Base-by-base conservation (phyloP, 768 basidiomycete species). In the Boletus rufocinnamomeus region DNA sequence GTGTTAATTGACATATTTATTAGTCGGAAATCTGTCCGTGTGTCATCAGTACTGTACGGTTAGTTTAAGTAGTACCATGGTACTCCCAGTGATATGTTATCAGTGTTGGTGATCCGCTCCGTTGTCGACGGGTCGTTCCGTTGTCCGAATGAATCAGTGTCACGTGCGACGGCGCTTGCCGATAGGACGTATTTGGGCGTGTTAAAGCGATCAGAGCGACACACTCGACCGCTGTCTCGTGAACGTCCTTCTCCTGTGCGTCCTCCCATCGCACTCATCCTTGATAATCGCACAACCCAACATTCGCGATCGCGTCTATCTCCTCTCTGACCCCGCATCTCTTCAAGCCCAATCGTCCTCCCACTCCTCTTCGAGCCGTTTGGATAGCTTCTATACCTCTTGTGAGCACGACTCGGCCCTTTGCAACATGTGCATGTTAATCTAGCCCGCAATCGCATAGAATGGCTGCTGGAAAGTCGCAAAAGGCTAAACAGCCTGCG, bases 91-190 rank as follows among this genome's bases (percentile, higher is more conserved):
- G 4, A 27, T 27, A 27, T 27, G 27, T 28, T 47, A 50, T 55
- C 51, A 57, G 62, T n/a, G 52, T 32, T 17, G 56, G 48, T 21
- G 52, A 34, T 54, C 53, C 54, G 58, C 57, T 64, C 62, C 58
- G 60, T 23, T n/a, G 28, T 30, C 46, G 10, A n/a, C 11, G 25
- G 46, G 19, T 23, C 58, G 52, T 62, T 70, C 66, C 68, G 68
- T 57, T 51, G 54, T 27, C 57, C 47, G 35, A 49, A 55, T 55
- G 5, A 40, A 52, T 25, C 51, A 52, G 30, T 52, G 59, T 72
- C 69, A 71, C 70, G 69, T 71, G 70, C 54, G 6, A 35, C 69
- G 69, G 69, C 55, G 65, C 69, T 71, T 71, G 69, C 69, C 69
- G 69, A 71, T 63, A 59, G 50, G 6, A 58, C 64, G 49, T 56